Percentiles rank a stretch among this genome's conserved stretches.
Conservation (phyloP, 2,329 filamentous ascomycete species). For the Ustilaginoidea virens region DNA sequence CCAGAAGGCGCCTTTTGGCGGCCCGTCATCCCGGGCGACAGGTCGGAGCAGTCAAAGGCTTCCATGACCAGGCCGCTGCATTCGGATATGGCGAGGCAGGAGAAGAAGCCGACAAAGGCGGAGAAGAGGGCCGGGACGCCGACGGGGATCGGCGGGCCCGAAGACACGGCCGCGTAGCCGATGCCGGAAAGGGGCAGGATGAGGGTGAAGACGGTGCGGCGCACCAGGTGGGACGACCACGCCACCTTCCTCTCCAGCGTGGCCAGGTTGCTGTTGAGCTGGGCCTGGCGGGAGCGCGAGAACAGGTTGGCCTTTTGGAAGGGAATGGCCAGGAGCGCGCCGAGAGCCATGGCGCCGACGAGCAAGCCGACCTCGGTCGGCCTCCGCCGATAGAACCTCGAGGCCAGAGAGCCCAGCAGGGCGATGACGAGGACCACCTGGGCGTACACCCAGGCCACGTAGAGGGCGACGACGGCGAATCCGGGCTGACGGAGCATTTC, state of each 20-base stretch:
- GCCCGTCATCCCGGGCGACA: conserved; percentile 55
- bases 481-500: conserved; percentile 63
- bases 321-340: conserved; percentile 54
- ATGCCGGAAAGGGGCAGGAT: conserved; percentile 50
- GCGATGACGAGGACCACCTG: conserved; percentile 60
- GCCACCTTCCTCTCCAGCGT: conserved; percentile 47
- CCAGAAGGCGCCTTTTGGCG: conserved; percentile 27
- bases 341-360: conserved; percentile 50
- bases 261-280: conserved; percentile 48
- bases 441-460: conserved; percentile 64
- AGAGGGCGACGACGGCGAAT: conserved; percentile 57
- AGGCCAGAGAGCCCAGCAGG: conserved; percentile 56
- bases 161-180: conserved; percentile 51
- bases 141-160: conserved; percentile 43
- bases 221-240: conserved; percentile 59
- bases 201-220: conserved; percentile 51
- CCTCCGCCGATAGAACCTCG: conserved; percentile 47
- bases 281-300: conserved; percentile 44
- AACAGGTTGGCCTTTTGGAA: conserved; percentile 58
- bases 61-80: conserved; percentile 70
- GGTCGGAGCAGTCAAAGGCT: conserved; percentile 65
- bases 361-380: conserved; percentile 52
- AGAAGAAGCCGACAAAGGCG: conserved; percentile 51
- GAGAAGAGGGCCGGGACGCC: conserved; percentile 53
- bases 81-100: conserved; percentile 58